Evolutionary conservation across 75 land plant genomes (phyloP), one percentile per base, ranked within the genome.

Genomic region (Ceratopteris richardii): DNA sequence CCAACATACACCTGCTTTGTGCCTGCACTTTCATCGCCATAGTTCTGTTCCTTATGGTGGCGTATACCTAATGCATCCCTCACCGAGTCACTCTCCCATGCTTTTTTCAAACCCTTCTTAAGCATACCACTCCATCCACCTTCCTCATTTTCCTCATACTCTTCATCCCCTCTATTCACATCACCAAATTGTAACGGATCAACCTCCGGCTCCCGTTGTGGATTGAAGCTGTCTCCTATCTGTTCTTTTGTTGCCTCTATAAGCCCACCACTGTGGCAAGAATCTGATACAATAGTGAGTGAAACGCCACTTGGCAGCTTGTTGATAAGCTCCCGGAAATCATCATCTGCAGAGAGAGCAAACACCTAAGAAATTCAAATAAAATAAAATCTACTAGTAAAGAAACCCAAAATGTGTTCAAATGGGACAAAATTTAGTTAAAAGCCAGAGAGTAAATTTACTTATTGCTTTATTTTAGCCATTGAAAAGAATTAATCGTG

Each of bases 231-330:
- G 19, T 19, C 69, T 12, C 97, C 97, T 25, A 92, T 81, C 63
- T 92, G 97, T 69, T 92, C 82, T 28, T 76, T 86, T 25, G 71
- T 77, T 13, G 76, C 66, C 71, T 85, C 85, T 29, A 85, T 82
- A 21, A 85, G 70, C 10, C 88, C 88, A 1, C 88, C 88, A 26
- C 88, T 85, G 54, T 82, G 85, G 61, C 85, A 85, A 0, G 94
- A 91, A 47, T 91, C 97, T 0, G 97, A 84, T 2, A 91, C 80
- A 50, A 91, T 79, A 0, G 97, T 91, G 43, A 91, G 31, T 11
- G 64, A 30, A 53, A 74, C 77, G 17, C 84, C 89, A 26, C 55
- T 42, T 6, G 88, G 88, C 0, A 87, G 69, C 33, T 65, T 21
- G 50, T 83, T 70, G 10, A 88, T 83, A 0, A 84, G 63, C 1